Evolutionary conservation across 805 yeast species (phyloP), one percentile per base, ranked within the genome.

Genomic region (Zygosaccharomyces lentus): DNA sequence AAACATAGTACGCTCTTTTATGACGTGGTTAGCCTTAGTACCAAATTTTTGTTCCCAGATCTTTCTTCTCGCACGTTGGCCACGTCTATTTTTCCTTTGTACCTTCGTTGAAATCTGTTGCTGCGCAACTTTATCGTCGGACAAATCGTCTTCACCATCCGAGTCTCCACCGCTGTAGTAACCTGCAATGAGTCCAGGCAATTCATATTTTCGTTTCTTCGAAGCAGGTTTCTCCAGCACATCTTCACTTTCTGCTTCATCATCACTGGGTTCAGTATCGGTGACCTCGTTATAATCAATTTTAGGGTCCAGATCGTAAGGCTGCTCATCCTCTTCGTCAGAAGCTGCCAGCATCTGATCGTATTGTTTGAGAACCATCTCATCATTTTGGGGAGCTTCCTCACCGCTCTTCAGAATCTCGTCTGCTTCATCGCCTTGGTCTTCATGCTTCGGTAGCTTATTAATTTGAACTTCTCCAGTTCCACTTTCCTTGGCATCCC

Each of bases 31-130:
- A n/a, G 99, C 99, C 21, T 73, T 70, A 15, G 65, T 65, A 23
- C 98, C 98, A 62, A 74, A 93, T 65, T 93, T 91, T 68, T 77
- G 71, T 62, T 89, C 99, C 98, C 98, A 93, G 43, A 93, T 88
- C 72, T 86, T 84, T 65, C 91, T 93, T 69, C 99, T 81, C 1
- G 97, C 99, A 49, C 98, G 76, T 70, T 93, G 99, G 21, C 99
- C 99, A 65, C 97, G 80, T 69, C 99, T 76, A 65, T 93, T 93
- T 57, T 89, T 88, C 52, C 91, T 77, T 50, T 66, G 68, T 15
- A 73, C 74, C 24, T 76, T 49, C 4, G 53, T 55, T 16, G 61
- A 49, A n/a, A 55, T 52, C 42, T 59, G 62, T 60, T 61, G 54
- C 35, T 55, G 64, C 1, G 82, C 80, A 3, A 74, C 68, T 38